These are phyloP conservation scores for Pichia sp. DNA, from an alignment of 1,139 yeast species.

Conservation along the genomic window DNA sequence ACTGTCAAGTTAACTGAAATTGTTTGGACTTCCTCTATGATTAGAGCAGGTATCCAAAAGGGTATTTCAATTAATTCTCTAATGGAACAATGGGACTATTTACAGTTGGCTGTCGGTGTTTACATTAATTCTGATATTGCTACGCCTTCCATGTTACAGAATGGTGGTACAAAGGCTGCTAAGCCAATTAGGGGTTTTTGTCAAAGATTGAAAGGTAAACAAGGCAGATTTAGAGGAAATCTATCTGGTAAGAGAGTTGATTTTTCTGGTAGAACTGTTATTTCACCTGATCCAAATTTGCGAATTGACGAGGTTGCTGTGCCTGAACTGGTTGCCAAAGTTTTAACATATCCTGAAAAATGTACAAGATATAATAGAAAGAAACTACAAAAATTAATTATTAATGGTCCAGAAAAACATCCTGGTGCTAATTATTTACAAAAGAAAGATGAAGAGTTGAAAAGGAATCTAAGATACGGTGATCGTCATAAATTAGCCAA, in stretches of 20 bases:
- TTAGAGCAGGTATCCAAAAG: constrained; percentile 89
- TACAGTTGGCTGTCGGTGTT: constrained; percentile 93
- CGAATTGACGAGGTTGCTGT: constrained; percentile 96
- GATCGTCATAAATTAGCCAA: constrained; percentile 74
- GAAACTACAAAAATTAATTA: constrained; percentile 64
- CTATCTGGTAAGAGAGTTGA: constrained; percentile 98
- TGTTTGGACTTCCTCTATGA: constrained; percentile 90
- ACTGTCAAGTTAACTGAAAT: constrained; percentile 95
- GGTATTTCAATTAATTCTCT: constrained; percentile 87
- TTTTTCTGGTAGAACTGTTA: constrained; percentile 96
- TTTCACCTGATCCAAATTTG: constrained; percentile 96
- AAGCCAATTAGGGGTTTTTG: constrained; percentile 95
- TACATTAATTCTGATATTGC: constrained; percentile 95
- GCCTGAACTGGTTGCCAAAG: constrained; percentile 94
- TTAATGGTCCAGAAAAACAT: constrained; percentile 81
- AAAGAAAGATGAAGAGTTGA: constrained; percentile 77
- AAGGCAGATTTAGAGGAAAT: constrained; percentile 97
- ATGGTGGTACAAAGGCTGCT: constrained; percentile 51
- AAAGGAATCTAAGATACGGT: constrained; percentile 86
- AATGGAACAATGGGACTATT: constrained; percentile 98
- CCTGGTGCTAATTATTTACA: constrained; percentile 95
- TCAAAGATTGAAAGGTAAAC: constrained; percentile 96
- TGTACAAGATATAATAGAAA: constrained; percentile 83
- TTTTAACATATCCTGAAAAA: constrained; percentile 90
- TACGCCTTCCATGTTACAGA: constrained; percentile 68